Conservation (phyloP, 2,329 filamentous ascomycete species). For the Parascedosporium putredinis region DNA sequence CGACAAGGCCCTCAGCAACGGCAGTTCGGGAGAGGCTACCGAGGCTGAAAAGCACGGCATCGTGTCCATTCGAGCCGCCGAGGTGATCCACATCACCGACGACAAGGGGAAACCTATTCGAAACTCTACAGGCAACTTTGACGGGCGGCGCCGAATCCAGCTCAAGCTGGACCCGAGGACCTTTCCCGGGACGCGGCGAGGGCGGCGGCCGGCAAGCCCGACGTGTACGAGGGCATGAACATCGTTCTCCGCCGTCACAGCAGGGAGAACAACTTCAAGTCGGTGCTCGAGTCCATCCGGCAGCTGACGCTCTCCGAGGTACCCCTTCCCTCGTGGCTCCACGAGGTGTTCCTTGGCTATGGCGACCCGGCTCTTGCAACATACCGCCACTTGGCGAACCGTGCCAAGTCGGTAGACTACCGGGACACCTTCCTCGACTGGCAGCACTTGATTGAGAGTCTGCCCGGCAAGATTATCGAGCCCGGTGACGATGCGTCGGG, state of each 20-base stretch:
- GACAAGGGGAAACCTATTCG: conserved; percentile 68
- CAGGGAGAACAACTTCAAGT: conserved; percentile 94
- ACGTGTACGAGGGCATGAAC: conserved; percentile 79
- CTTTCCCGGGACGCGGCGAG: conserved; percentile 68
- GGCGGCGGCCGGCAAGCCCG: conserved; percentile 54
- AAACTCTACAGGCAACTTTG: conserved; percentile 48
- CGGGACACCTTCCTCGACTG: conserved; percentile 92
- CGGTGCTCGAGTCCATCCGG: conserved; percentile 84
- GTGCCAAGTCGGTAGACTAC: conserved; percentile 72
- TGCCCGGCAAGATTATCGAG: conserved; percentile 80
- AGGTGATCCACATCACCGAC: conserved; percentile 77
- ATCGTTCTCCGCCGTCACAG: conserved; percentile 72
- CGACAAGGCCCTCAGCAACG: conserved; percentile 42
- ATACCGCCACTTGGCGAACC: conserved; percentile 72
- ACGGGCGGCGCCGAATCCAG: conserved; percentile 62
- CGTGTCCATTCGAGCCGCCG: conserved; percentile 64
- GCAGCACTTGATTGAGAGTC: conserved; percentile 83
- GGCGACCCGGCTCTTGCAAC: conserved; percentile 82
- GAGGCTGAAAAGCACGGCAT: conserved; percentile 56
- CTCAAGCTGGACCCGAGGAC: conserved; percentile 70
- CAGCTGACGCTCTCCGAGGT: conserved; percentile 76
- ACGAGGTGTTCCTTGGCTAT: conserved; percentile 96
- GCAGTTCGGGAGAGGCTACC: conserved; percentile 26
- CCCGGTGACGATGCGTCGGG: conserved; percentile 59
- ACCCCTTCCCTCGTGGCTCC: conserved; percentile 80